phyloP scores from a whole-genome alignment of 2,329 filamentous ascomycete species.

The Calonectria honghensis region DNA sequence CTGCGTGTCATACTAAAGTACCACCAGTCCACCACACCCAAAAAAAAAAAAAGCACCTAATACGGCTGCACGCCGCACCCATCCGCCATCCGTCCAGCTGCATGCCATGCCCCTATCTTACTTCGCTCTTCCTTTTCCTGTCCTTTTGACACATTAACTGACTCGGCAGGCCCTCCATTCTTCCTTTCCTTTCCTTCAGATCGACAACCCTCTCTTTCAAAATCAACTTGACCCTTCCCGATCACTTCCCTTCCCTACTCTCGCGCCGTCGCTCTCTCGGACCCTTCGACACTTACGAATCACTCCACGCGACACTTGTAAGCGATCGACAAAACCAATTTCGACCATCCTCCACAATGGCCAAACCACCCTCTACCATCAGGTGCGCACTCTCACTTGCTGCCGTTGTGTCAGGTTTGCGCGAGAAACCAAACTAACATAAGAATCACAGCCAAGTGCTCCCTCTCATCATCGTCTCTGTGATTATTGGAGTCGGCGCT shows the following conservation, averaged over 20 bases:
- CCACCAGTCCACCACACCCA: slow-evolving; percentile 28
- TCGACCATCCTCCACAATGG: slow-evolving; percentile 40
- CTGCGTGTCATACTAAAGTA: slow-evolving; percentile 9
- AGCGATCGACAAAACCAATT: slow-evolving; percentile 22
- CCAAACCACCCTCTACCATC: slow-evolving; percentile 49
- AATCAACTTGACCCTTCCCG: neutral
- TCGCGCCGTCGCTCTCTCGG: neutral
- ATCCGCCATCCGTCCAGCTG: slow-evolving; percentile 18
- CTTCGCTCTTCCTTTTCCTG: slow-evolving; percentile 13
- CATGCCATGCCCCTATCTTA: slow-evolving; percentile 32
- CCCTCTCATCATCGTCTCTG: slow-evolving; percentile 80
- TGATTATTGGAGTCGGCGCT: slow-evolving; percentile 75
- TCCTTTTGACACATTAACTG: neutral
- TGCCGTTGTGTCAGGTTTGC: neutral
- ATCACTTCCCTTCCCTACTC: neutral
- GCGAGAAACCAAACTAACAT: slow-evolving; percentile 32
- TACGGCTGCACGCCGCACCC: slow-evolving; percentile 31
- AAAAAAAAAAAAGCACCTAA: slow-evolving; percentile 30
- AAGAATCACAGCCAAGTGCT: slow-evolving; percentile 72
- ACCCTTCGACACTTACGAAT: neutral
- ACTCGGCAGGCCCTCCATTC: neutral
- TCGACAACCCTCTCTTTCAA: slow-evolving; percentile 1
- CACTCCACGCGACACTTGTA: slow-evolving; percentile 19
- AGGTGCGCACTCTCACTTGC: slow-evolving; percentile 43
- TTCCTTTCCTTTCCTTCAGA: neutral